Base-by-base conservation (phyloP, 75 land plant genomes). In the Pinus albicaulis region DNA sequence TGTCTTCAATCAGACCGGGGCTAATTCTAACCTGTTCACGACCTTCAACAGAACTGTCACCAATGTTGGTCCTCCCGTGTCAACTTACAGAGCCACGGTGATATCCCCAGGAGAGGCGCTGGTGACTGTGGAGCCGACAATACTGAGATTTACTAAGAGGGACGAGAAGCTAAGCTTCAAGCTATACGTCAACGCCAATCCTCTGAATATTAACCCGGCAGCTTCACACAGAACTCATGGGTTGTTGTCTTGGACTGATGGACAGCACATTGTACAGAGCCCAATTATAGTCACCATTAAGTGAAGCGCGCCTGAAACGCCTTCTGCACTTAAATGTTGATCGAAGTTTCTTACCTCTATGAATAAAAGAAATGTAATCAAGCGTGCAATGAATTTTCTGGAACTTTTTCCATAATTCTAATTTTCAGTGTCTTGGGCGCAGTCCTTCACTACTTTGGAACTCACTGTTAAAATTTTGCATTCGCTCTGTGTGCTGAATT, bases 41-140 rank as follows among this genome's bases (percentile, higher is more conserved):
- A 82, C 73, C 65, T 82, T 91, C 81, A 80, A 80, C 0, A 68
- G 93, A 76, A 87, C 84, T 0, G 93, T 89, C 66, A 91, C 92
- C 4, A 91, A 91, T 25, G 93, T 91, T 8, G 93, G 93, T 6
- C 75, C 58, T 3, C 70, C 87, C 4, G 48, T 59, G 25, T 79
- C 91, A 4, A 80, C 64, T 12, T 91, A 91, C 68, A 58, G 34
- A 1, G 89, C 76, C 2, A 31, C 41, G 52, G 61, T 86, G 34
- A 48, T 8, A 0, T 5, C 23, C 44, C 78, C 85, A 5, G 84
- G 86, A 20, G 93, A 89, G 13, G 65, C 76, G 38, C 8, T 12
- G 61, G 82, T 91, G 71, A 80, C 60, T 48, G 93, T 91, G 58
- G 63, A 82, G 75, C 93, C 93, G 24, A 69, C 31, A 31, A 59